phyloP scores from a whole-genome alignment of 2,329 filamentous ascomycete genomes.

The Xylaria arbuscula region DNA sequence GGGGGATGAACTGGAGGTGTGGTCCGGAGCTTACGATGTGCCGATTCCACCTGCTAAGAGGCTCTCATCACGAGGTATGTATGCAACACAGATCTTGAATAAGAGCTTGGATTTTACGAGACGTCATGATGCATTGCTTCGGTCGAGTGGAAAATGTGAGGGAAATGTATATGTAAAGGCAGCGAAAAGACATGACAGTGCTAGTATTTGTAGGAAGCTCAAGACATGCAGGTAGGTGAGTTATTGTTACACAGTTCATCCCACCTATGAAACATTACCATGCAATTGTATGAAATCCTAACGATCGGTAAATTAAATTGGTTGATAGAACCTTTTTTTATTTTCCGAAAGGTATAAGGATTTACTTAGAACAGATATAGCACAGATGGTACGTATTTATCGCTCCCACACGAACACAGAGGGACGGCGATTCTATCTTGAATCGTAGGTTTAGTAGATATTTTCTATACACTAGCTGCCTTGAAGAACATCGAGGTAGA shows the following conservation, averaged over 20 bases:
- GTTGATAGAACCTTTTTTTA: no score
- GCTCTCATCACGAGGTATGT: background rate
- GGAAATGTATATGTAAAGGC: background rate
- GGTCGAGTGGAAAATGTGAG: background rate
- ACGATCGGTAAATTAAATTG: no score
- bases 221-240: background rate
- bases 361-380: constrained; percentile 19
- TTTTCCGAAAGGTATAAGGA: no score
- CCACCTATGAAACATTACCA: no score
- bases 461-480: no score
- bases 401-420: background rate
- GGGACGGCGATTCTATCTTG: background rate
- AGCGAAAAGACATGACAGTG: no score
- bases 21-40: background rate
- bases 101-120: background rate
- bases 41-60: background rate
- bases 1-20: constrained; percentile 27
- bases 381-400: constrained; percentile 1
- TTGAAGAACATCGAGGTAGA: background rate
- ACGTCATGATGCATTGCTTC: background rate
- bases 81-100: background rate
- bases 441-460: no score
- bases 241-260: background rate
- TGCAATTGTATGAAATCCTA: no score
- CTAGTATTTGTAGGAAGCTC: no score